Conservation (phyloP, 768 basidiomycete species). For the Mycena capillaripes region DNA sequence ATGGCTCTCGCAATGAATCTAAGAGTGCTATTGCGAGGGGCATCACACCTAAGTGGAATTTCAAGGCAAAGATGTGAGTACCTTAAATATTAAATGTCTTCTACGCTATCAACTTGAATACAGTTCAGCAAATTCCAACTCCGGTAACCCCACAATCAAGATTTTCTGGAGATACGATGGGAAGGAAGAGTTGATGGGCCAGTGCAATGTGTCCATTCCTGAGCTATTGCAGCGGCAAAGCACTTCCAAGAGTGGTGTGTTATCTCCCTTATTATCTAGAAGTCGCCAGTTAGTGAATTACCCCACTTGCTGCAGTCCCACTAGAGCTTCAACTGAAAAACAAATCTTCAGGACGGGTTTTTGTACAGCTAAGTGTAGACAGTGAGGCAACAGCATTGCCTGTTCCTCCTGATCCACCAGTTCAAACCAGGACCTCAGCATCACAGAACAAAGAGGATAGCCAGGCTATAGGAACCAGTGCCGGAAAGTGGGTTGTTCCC, state of each 20-base stretch:
- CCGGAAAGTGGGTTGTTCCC: background rate
- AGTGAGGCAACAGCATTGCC: background rate
- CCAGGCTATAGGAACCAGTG: background rate
- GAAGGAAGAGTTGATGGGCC: background rate
- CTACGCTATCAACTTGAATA: background rate
- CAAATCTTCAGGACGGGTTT: background rate
- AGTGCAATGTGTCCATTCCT: background rate
- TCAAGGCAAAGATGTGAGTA: slow-evolving; percentile 1
- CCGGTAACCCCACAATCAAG: background rate
- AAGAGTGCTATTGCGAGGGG: background rate
- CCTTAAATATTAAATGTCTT: background rate
- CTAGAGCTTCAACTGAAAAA: background rate
- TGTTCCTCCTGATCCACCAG: background rate
- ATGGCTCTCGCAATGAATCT: background rate
- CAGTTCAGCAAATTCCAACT: background rate
- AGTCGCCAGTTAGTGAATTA: background rate
- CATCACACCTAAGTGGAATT: background rate
- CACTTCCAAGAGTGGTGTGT: background rate
- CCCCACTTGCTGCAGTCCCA: background rate
- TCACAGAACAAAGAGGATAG: background rate
- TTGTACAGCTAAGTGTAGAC: background rate
- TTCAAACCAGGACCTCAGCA: background rate
- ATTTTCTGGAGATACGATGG: background rate
- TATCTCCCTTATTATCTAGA: background rate
- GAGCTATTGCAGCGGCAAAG: background rate